phyloP scores from a whole-genome alignment of 768 basidiomycete genomes.

The Panaeolus papilionaceus region DNA sequence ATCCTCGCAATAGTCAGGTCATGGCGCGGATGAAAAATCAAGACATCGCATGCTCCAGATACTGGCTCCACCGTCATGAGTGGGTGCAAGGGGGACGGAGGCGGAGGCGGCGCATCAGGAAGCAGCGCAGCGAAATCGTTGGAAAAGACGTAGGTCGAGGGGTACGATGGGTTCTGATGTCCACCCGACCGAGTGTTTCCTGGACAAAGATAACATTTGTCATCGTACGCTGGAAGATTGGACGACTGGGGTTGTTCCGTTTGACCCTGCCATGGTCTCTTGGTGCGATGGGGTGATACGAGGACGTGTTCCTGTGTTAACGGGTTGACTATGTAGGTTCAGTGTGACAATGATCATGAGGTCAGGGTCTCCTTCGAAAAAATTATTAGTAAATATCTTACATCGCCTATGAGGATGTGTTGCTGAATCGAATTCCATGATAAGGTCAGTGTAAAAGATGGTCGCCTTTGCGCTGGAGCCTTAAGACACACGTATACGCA shows the following conservation, averaged over 20 bases:
- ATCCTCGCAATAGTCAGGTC: slow-evolving; percentile 84
- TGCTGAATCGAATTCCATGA: slow-evolving; percentile 60
- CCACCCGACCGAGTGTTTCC: slow-evolving; percentile 83
- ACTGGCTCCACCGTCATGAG: slow-evolving; percentile 71
- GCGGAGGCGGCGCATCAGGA: slow-evolving; percentile 60
- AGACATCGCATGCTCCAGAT: slow-evolving; percentile 85
- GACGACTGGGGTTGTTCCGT: slow-evolving; percentile 66
- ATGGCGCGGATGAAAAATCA: slow-evolving; percentile 87
- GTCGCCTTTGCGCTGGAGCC: background rate
- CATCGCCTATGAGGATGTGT: slow-evolving; percentile 76
- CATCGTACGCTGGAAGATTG: slow-evolving; percentile 68
- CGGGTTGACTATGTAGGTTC: slow-evolving; percentile 67
- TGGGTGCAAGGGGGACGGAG: slow-evolving; percentile 62
- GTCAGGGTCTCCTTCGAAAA: slow-evolving; percentile 6
- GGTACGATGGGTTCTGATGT: slow-evolving; percentile 67
- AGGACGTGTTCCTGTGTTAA: slow-evolving; percentile 78
- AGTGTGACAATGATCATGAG: background rate
- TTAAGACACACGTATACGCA: background rate
- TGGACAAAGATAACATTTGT: slow-evolving; percentile 86
- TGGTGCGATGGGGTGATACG: slow-evolving; percentile 89
- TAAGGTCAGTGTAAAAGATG: background rate
- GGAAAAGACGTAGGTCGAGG: slow-evolving; percentile 71
- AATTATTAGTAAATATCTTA: slow-evolving; percentile 39
- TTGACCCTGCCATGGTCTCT: slow-evolving; percentile 92
- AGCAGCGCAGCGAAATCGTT: slow-evolving; percentile 88